Evolutionary conservation across 169 alveolate species (phyloP), one percentile per base, ranked within the genome.

Genomic region (Haemoproteus tartakovskyi): DNA sequence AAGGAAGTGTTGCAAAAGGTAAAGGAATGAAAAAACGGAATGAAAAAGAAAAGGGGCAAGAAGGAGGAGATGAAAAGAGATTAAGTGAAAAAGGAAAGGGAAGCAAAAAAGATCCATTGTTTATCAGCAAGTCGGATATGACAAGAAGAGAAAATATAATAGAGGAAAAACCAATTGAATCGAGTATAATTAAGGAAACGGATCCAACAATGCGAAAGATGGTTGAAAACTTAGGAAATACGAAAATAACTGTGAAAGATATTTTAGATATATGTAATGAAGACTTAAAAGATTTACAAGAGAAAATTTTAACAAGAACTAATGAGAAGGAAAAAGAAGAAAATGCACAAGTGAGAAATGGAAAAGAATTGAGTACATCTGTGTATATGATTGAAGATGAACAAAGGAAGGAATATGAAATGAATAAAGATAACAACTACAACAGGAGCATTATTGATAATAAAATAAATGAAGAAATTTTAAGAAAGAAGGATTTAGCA

Each of bases 381-480:
- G n/a, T 2, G 14, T 19, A 19, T n/a, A 22, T 22, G 9, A 33
- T 21, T 33, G 46, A 37, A 11, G 50, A 19, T 22, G 79, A 61
- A 2, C 12, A 26, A n/a, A 50, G 47, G 29, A 36, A 9, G 22
- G 46, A 26, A 0, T n/a, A 4, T 26, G 14, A 2, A 3, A 16
- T 12, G 14, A 4, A 27, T 1, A 26, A 26, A 16, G 8, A 46
- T 33, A 18, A 60, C 51, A 40, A 3, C 0, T 4, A 2, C 29
- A 38, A 0, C 2, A 51, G 5, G 1, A 18, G 2, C 9, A 19
- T 11, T 14, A n/a, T 18, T 51, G 37, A 38, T 11, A 74, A 70
- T 14, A 63, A 64, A 36, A 74, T 45, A 3, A 41, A 74, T 38
- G 84, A 57, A 29, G 63, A 48, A 30, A 74, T 74, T 22, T 51